These are phyloP conservation scores for Irpex sp. DNA, from an alignment of 1,284 basidiomycete species.

Conservation along the genomic window DNA sequence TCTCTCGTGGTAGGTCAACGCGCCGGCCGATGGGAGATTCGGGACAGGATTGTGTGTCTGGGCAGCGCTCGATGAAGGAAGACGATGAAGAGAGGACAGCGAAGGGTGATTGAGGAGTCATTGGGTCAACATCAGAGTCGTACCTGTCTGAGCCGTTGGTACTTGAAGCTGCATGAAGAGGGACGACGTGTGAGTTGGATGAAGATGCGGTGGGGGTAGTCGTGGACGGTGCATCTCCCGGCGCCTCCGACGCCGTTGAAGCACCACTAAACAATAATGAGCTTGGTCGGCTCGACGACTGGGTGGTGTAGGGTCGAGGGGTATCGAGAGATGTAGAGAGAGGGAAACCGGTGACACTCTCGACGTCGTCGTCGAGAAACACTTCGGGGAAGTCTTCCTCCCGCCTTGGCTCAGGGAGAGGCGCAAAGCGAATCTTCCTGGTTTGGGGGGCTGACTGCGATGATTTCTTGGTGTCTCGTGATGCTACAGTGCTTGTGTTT, in stretches of 20 bases:
- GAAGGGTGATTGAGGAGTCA: conserved; percentile 5
- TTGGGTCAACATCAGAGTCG: conserved; percentile 13
- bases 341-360: conserved; percentile 10
- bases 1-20: conserved; percentile 3
- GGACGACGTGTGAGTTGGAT: neutral
- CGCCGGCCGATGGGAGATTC: conserved; percentile 6
- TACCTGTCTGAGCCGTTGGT: conserved; percentile 2
- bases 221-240: conserved; percentile 8
- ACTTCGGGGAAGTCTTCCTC: conserved; percentile 31
- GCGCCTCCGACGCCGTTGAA: conserved; percentile 1
- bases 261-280: conserved; percentile 5
- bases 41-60: conserved; percentile 6
- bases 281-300: conserved; percentile 1
- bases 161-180: neutral
- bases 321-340: conserved; percentile 9
- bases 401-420: conserved; percentile 68
- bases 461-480: conserved; percentile 11
- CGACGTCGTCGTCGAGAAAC: conserved; percentile 25
- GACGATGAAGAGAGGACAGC: conserved; percentile 12
- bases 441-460: conserved; percentile 22
- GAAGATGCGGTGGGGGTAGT: neutral
- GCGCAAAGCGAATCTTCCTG: conserved; percentile 55
- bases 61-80: conserved; percentile 10
- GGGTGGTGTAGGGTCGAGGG: conserved; percentile 12
- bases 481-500: conserved; percentile 4